Evolutionary conservation across 176 grass and related monocot species (phyloP), one percentile per base, ranked within the genome.

Genomic region (Panicum miliaceum): DNA sequence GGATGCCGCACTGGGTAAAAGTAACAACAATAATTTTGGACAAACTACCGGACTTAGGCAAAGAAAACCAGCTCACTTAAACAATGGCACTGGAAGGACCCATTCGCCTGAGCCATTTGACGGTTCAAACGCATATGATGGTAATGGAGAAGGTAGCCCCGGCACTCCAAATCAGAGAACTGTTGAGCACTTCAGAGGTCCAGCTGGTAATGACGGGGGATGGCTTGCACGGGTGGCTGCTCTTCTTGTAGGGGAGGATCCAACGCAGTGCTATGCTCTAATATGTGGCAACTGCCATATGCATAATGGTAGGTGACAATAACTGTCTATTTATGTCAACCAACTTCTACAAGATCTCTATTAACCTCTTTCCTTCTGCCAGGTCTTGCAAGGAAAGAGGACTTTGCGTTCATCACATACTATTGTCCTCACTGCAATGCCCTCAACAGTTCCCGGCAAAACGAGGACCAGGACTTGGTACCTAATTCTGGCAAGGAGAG

Each of bases 191-290:
- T 92, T 89, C 20, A 89, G 78, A 82, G 81, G 90, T 63, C 85
- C 90, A 38, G 84, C 77, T 19, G 85, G 75, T 65, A 80, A 80
- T 29, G 86, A 82, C 61, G 89, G 89, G 26, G 91, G 97, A 7
- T 99, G 97, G 93, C 85, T 99, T 43, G 89, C 93, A 89, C 89
- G 90, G 8, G 59, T 90, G 38, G 97, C 97, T 63, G 97, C 93
- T 34, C 53, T 96, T 34, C 91, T 99, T 78, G 97, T 99, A 51
- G 97, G 97, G n/a, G 93, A 99, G 81, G 93, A 99, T 91, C 97
- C 91, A 52, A 96, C 97, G 35, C 93, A 96, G 40, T 94, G 96
- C 77, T 96, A 94, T 43, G 96, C 93, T 0, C 88, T 99, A 14
- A 94, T 99, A 79, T 99, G 93, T 89, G 81, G 81, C 65, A 89